Evolutionary conservation across 2,329 filamentous ascomycete species (phyloP).

Genomic region (Rachicladosporium sp.): DNA sequence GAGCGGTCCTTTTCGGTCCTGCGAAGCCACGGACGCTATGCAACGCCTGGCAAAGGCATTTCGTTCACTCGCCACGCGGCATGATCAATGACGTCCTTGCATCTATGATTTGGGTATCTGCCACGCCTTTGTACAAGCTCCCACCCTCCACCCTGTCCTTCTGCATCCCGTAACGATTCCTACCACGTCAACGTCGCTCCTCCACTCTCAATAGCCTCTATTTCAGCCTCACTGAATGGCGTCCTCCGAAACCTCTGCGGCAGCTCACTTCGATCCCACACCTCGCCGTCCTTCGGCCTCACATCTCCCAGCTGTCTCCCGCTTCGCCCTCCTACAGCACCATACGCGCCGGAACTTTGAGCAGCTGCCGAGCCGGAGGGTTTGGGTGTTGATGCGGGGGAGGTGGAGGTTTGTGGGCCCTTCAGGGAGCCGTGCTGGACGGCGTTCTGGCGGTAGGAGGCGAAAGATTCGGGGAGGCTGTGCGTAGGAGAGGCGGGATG

Average conservation of each 20-base stretch:
- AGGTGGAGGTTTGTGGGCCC: constrained; percentile 6
- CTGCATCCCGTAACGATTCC: background rate
- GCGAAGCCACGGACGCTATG: constrained; percentile 51
- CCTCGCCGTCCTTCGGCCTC: constrained; percentile 57
- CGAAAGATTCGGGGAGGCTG: constrained; percentile 57
- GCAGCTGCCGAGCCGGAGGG: constrained; percentile 8
- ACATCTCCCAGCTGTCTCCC: constrained; percentile 64
- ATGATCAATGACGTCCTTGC: too few species aligned
- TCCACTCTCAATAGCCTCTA: constrained; percentile 89
- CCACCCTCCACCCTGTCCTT: background rate
- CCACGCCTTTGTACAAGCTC: background rate
- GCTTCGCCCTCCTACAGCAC: constrained; percentile 45
- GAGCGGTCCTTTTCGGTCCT: too few species aligned
- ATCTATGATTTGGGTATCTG: too few species aligned
- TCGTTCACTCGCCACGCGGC: constrained; percentile 26
- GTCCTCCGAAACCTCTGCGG: constrained; percentile 69
- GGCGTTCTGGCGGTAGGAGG: constrained; percentile 63
- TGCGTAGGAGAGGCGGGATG: constrained; percentile 60
- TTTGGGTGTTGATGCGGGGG: constrained; percentile 5
- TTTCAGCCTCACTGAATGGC: constrained; percentile 67
- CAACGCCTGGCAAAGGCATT: too few species aligned
- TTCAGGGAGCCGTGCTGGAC: constrained; percentile 63
- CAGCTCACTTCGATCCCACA: constrained; percentile 81
- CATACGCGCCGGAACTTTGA: constrained; percentile 15
- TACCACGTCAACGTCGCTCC: constrained; percentile 49